Base-by-base conservation (phyloP, 495 filamentous ascomycete genomes). In the Beverwykella pulmonaria region DNA sequence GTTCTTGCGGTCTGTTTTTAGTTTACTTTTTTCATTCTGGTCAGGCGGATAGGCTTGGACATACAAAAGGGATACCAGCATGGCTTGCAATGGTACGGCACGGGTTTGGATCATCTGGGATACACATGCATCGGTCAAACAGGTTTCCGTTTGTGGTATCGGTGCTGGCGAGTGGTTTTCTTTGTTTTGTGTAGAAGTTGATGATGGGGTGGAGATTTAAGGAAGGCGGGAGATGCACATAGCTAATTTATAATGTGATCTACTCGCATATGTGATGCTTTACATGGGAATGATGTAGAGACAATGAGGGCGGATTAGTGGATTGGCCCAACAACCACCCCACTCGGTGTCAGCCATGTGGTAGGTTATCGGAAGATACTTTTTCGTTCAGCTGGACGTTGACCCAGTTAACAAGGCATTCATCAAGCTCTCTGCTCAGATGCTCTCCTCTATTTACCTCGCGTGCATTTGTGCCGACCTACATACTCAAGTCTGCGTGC, bases 61-160 rank as follows among this genome's bases (percentile, higher is more conserved):
- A 52, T 52, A 41, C 53, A 57, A 57, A 39, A 20, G 53, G 23
- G 32, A 57, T 41, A 57, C 53, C 53, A 36, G 29, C 10, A 34
- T 39, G 20, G 53, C 30, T 39, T 23, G 3, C 26, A 12, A 34
- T 30, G 39, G 39, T 9, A 44, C 39, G 39, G 39, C 6, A 44
- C 19, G 22, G 48, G 6, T 22, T 25, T 25, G 26, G 20, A 52
- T 23, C 3, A 1, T 2, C 48, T 19, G 48, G 19, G 22, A 52
- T 52, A 52, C 48, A 32, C 26, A 53, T 53, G 50, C 50, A 5
- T 52, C 15, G 25, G 50, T 25, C 48, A 53, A 30, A 30, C 25
- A 52, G n/a, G 10, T 32, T 4, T 15, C n/a, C n/a, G 25, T 30
- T 53, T 29, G 15, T 32, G 12, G 23, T 5, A 12, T 53, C 15